Base-by-base conservation (phyloP, 768 basidiomycete species). In the Leccinum broughii region DNA sequence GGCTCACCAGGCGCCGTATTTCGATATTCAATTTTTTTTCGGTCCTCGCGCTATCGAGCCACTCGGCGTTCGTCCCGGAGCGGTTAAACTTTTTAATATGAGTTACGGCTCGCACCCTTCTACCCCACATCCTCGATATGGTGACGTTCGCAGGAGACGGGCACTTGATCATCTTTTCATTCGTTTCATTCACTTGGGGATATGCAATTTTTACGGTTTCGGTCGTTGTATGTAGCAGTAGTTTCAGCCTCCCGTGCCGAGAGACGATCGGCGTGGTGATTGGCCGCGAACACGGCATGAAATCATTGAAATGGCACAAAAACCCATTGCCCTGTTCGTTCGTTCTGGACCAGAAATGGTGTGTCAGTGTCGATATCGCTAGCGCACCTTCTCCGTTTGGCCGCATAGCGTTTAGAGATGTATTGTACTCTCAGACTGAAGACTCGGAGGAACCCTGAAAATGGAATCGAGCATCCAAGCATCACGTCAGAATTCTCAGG, bases 41-140 rank as follows among this genome's bases (percentile, higher is more conserved):
- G 11, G n/a, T 35, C 17, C 3, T 52, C 15, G 46, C 28, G 52
- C 54, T 55, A 50, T 56, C 57, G 49, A n/a, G 20, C 26, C 46
- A 20, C 48, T 37, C 34, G 53, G 57, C 57, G 34, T 49, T 35
- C 44, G 39, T 51, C 51, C 54, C 15, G 55, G 51, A 41, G 51
- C 46, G 35, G 46, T 68, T 68, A 66, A 64, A 56, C 70, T 72
- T 72, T 67, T 70, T 62, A 61, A 63, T 68, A 56, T 70, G 65
- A 59, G 57, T 71, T 69, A 51, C 28, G 26, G 28, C 56, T 54
- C 61, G 54, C 61, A 67, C 56, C 51, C 58, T 34, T 51, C 57
- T 56, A 61, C 59, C 68, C 57, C 66, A 57, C 62, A 60, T 44
- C 65, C 63, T 56, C 22, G 22, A 59, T 59, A 60, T 24, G 48